Evolutionary conservation across 2,329 filamentous ascomycete species (phyloP), one percentile per base, ranked within the genome.

Genomic region (Cercospora citrullina): DNA sequence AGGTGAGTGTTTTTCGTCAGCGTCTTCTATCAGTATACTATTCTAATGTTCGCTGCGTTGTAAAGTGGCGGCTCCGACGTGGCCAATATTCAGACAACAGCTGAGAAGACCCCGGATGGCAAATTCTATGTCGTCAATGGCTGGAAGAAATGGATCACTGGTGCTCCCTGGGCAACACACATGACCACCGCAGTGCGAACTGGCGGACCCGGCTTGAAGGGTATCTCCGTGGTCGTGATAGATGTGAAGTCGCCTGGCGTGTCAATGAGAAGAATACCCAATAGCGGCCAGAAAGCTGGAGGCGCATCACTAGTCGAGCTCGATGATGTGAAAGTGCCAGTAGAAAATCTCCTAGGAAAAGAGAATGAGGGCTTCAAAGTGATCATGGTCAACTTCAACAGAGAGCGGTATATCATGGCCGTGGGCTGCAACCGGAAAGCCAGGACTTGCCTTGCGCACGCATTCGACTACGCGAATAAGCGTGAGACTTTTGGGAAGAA

Each of bases 261-360:
- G 6, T 80, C 81, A 1, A 81, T 81, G 61, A 81, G 86, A 21
- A 84, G 81, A 61, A 89, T 91, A 77, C 78, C 84, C 63, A 91
- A 91, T 76, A 88, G 85, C 28, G 89, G 89, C 3, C 87, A 90
- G n/a, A 86, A 88, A 72, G 87, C 87, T 5, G 89, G 88, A 48
- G 87, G 87, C 75, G 81, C 68, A 72, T 75, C 72, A 1, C 57
- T 73, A 39, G 81, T 88, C 60, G 83, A 84, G 21, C 80, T 88
- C 21, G 85, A 88, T 57, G 80, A 87, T 67, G 86, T 88, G 2
- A 72, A 77, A 16, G 87, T 89, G 0, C 86, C 87, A 0, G 80
- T 80, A 0, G 80, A 81, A 28, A 86, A 87, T 65, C 78, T 87
- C 1, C 71, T 89, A 2, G 86, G 86, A 4, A 75, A 79, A 31